phyloP scores from a whole-genome alignment of 306 rosid genomes.

The Fagus crenata region DNA sequence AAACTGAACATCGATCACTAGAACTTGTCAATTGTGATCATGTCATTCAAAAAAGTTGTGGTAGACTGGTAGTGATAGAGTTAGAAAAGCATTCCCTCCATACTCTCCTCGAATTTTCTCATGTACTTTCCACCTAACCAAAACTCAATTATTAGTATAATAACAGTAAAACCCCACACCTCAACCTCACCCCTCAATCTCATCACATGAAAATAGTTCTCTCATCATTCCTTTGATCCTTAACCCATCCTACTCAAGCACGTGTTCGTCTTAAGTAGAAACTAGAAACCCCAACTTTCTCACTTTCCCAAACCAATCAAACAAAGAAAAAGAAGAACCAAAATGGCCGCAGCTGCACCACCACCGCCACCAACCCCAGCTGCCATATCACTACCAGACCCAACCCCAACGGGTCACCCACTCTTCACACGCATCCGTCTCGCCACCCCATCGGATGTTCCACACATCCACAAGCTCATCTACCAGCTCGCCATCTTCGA shows the following conservation, averaged over 20 bases:
- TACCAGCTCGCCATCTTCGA: conserved; percentile 83
- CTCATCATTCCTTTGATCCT: too few relatives aligned
- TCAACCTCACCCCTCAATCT: too few relatives aligned
- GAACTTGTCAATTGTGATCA: too few relatives aligned
- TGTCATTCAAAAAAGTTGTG: too few relatives aligned
- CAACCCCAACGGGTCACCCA: conserved; percentile 47
- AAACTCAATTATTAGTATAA: too few relatives aligned
- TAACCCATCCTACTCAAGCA: too few relatives aligned
- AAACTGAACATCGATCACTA: too few relatives aligned
- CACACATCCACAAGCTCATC: conserved; percentile 80
- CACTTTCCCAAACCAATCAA: not conserved
- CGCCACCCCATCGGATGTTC: conserved; percentile 59
- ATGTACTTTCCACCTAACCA: too few relatives aligned
- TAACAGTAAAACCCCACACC: not conserved
- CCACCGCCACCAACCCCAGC: conserved; percentile 68
- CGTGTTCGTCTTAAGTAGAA: not conserved
- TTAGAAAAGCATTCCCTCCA: too few relatives aligned
- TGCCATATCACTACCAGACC: conserved; percentile 22
- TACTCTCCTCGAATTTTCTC: too few relatives aligned
- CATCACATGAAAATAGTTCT: too few relatives aligned
- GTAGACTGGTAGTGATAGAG: too few relatives aligned
- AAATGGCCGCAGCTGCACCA: conserved; percentile 81
- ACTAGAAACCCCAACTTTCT: not conserved
- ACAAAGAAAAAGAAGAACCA: not conserved
- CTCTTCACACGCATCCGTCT: conserved; percentile 76